These are phyloP conservation scores for Cyclospora cayetanensis DNA, from an alignment of 169 alveolate species.

Conservation along the genomic window DNA sequence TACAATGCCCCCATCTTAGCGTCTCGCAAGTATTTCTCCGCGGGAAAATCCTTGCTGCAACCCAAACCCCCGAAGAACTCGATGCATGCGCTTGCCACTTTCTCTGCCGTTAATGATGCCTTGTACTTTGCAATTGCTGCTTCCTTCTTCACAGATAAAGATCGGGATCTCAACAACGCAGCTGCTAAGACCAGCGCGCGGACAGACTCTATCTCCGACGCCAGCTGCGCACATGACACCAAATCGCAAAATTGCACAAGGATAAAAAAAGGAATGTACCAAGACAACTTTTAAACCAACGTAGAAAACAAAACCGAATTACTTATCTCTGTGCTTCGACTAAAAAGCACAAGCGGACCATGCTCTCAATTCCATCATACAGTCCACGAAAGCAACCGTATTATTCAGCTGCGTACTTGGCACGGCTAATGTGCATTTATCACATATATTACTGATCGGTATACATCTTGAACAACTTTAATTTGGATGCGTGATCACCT, in stretches of 20 bases:
- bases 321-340: too few relatives aligned
- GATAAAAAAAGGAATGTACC: neutral
- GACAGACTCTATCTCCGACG: conserved; percentile 60
- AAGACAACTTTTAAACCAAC: too few relatives aligned
- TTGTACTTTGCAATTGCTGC: conserved; percentile 42
- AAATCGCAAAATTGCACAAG: neutral
- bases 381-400: too few relatives aligned
- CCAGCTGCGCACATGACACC: neutral
- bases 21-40: conserved; percentile 66
- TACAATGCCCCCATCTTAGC: conserved; percentile 44
- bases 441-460: too few relatives aligned
- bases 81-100: conserved; percentile 20
- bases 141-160: conserved; percentile 6
- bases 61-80: conserved; percentile 56
- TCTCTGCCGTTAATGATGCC: conserved; percentile 6
- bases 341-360: too few relatives aligned
- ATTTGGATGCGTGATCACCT: neutral
- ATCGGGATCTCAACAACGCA: conserved; percentile 3
- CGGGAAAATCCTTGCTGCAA: neutral
- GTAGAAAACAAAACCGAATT: too few relatives aligned
- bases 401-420: too few relatives aligned
- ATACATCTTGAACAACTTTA: neutral
- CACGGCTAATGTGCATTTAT: too few relatives aligned
- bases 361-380: too few relatives aligned
- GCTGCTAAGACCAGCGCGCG: conserved; percentile 54